Percentiles rank a stretch among this genome's conserved stretches.
Conservation (phyloP, 768 basidiomycete species). For the Leccinum aurantiacum region DNA sequence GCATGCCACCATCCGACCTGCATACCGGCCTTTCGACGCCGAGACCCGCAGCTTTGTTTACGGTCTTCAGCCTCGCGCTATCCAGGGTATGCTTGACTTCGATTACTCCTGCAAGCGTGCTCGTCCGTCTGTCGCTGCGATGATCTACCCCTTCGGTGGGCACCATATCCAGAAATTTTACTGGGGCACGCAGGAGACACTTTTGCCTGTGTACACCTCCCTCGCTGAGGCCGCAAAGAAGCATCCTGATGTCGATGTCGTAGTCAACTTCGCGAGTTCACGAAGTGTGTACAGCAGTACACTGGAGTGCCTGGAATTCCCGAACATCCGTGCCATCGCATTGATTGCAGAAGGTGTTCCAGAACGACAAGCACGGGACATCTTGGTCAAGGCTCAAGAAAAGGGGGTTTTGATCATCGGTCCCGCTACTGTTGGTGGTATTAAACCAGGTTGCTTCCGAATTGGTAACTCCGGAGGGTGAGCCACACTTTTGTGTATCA, state of each 20-base stretch:
- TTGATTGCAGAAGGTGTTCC: constrained; percentile 99
- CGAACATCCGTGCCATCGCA: constrained; percentile 59
- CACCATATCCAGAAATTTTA: constrained; percentile 99
- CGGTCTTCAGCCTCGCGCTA: constrained; percentile 97
- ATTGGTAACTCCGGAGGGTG: constrained; percentile 99
- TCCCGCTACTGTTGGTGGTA: constrained; percentile 97
- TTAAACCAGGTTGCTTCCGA: constrained; percentile 99
- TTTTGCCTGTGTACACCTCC: constrained; percentile 94
- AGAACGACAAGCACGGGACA: constrained; percentile 94
- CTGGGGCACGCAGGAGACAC: constrained; percentile 99
- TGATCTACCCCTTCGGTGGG: constrained; percentile 99
- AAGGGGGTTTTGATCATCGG: constrained; percentile 92
- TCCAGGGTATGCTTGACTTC: constrained; percentile 98
- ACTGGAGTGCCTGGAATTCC: constrained; percentile 75
- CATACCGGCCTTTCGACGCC: constrained; percentile 90
- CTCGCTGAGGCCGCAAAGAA: constrained; percentile 89
- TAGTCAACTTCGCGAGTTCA: constrained; percentile 96
- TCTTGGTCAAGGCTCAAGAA: constrained; percentile 82
- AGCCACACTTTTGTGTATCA: constrained; percentile 24
- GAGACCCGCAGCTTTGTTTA: constrained; percentile 96
- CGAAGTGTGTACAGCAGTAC: constrained; percentile 95
- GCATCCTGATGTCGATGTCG: constrained; percentile 94
- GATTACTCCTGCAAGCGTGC: constrained; percentile 96
- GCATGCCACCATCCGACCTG: constrained; percentile 55
- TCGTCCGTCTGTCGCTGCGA: constrained; percentile 92